Conservation (phyloP, 169 alveolate genomes). For the Perkinsus marinus region DNA sequence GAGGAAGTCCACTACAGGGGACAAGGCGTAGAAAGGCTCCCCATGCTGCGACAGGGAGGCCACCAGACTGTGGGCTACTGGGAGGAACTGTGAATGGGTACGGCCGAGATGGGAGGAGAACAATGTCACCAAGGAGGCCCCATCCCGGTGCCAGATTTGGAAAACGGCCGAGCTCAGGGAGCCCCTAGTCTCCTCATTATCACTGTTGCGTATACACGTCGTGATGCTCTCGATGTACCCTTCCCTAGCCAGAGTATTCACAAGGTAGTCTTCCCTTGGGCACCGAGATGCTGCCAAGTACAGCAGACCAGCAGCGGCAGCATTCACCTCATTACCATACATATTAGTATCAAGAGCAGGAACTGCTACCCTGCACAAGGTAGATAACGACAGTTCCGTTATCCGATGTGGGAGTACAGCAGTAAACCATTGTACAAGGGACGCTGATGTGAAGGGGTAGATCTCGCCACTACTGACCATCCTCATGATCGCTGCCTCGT, state of each 20-base stretch:
- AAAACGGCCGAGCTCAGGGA: not conserved
- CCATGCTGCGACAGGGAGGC: not conserved
- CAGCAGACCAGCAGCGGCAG: not conserved
- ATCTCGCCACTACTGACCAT: not conserved
- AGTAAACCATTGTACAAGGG: not conserved
- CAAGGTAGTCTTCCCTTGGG: not conserved
- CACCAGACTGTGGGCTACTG: not conserved
- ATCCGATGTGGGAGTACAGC: not conserved
- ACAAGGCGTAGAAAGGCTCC: not conserved
- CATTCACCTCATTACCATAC: not conserved
- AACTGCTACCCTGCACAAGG: not conserved
- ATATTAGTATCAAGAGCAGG: not conserved
- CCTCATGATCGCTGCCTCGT: not conserved
- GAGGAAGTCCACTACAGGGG: not conserved
- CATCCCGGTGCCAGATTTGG: not conserved
- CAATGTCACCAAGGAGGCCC: not conserved
- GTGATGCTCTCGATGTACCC: not conserved
- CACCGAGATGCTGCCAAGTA: not conserved
- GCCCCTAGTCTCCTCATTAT: not conserved
- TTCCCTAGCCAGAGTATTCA: not conserved
- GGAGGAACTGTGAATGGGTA: not conserved
- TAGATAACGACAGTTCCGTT: not conserved
- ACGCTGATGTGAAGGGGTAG: not conserved
- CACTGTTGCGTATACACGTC: not conserved
- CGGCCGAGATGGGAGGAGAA: not conserved